These are phyloP conservation scores for Pseudogymnoascus sp. DNA, from an alignment of 2,329 filamentous ascomycete species.

Conservation along the genomic window DNA sequence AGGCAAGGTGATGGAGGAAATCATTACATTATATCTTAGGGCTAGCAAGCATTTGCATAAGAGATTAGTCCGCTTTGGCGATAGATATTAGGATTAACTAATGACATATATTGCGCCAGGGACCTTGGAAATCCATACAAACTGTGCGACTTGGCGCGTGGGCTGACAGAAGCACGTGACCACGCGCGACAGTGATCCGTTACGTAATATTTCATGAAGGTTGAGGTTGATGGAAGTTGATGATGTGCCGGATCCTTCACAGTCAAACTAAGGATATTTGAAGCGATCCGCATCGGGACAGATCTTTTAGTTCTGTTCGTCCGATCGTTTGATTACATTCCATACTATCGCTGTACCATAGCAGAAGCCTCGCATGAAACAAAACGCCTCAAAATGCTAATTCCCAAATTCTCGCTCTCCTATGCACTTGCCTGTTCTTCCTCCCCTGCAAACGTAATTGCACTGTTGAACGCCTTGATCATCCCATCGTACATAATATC, in stretches of 20 bases:
- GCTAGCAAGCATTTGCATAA: not conserved
- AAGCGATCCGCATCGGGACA: not conserved
- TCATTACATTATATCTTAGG: slow-evolving; percentile 3
- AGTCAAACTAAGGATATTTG: not conserved
- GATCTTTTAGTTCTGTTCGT: not conserved
- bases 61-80: not conserved
- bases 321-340: not conserved
- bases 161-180: not conserved
- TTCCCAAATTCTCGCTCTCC: not conserved
- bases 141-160: not conserved
- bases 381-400: not conserved
- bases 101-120: not conserved
- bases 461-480: slow-evolving; percentile 13
- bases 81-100: not conserved
- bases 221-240: too few relatives aligned
- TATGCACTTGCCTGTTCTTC: not conserved
- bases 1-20: slow-evolving; percentile 4
- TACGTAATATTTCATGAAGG: not conserved
- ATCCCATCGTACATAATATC: slow-evolving; percentile 20
- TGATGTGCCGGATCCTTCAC: not conserved
- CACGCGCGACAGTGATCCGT: not conserved
- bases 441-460: slow-evolving; percentile 4
- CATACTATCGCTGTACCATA: slow-evolving; percentile 33
- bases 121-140: too few relatives aligned
- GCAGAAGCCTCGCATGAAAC: too few relatives aligned